Percentiles rank a stretch among this genome's conserved stretches.
Evolutionary conservation across 1,284 basidiomycete genomes (phyloP).

Genomic region (Farysia itapuensis): DNA sequence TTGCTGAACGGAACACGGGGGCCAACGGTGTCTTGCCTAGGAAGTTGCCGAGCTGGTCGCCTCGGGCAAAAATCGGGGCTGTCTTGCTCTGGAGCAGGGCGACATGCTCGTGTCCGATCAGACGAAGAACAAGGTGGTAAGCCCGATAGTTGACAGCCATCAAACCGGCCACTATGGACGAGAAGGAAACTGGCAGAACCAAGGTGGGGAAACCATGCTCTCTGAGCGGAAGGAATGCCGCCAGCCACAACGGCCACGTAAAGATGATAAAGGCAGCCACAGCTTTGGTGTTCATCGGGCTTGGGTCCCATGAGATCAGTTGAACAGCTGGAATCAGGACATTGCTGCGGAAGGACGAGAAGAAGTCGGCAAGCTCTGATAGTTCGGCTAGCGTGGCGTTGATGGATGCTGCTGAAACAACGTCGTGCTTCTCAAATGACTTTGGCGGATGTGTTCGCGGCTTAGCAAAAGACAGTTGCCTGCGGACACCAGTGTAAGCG

Average conservation of each 20-base stretch:
- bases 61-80: conserved; percentile 8
- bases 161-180: conserved; percentile 9
- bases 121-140: conserved; percentile 9
- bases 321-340: conserved; percentile 37
- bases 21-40: conserved; percentile 13
- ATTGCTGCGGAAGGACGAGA: conserved; percentile 26
- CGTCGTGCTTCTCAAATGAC: conserved; percentile 15
- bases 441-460: conserved; percentile 13
- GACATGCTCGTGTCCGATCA: conserved; percentile 12
- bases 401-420: conserved; percentile 26
- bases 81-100: conserved; percentile 9
- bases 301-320: conserved; percentile 44
- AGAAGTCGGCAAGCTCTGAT: conserved; percentile 51
- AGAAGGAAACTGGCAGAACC: conserved; percentile 27
- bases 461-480: conserved; percentile 27
- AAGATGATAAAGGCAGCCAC: conserved; percentile 47
- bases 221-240: conserved; percentile 45
- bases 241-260: conserved; percentile 54
- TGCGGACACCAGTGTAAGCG: conserved; percentile 31
- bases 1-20: conserved; percentile 2
- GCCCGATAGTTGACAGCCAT: not conserved
- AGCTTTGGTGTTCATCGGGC: conserved; percentile 31
- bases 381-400: conserved; percentile 50
- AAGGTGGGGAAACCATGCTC: conserved; percentile 22
- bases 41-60: conserved; percentile 5